These are phyloP conservation scores for Phytopythium sindhum DNA, from an alignment of 352 stramenopile species.

Conservation along the genomic window DNA sequence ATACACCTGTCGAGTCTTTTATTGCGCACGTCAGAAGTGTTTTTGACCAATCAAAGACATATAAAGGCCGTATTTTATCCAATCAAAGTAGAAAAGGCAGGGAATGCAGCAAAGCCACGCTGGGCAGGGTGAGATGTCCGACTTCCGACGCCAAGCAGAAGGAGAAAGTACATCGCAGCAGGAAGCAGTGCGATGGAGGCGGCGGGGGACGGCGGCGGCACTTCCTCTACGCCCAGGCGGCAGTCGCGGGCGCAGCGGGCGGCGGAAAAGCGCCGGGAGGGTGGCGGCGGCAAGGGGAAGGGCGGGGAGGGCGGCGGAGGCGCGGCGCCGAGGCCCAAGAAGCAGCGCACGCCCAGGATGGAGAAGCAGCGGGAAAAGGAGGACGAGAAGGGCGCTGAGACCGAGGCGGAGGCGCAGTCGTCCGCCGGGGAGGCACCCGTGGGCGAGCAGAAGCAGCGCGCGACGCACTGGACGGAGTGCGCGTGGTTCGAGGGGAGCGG, in stretches of 20 bases:
- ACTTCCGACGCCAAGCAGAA: too few species aligned
- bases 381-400: background rate
- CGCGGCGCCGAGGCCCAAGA: background rate
- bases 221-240: background rate
- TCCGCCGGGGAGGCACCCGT: background rate
- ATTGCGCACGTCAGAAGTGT: too few species aligned
- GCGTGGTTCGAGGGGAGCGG: slow-evolving; percentile 44
- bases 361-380: slow-evolving; percentile 12
- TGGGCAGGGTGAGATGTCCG: too few species aligned
- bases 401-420: background rate
- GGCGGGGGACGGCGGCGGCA: background rate
- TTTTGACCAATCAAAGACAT: too few species aligned
- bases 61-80: too few species aligned
- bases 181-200: background rate
- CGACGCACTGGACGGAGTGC: slow-evolving; percentile 16
- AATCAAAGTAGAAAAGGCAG: too few species aligned
- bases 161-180: too few species aligned
- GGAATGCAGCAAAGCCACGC: slow-evolving; percentile 12
- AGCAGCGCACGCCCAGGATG: background rate
- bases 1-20: background rate
- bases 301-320: background rate
- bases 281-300: background rate
- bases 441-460: slow-evolving; percentile 3
- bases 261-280: background rate
- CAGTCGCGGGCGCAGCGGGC: background rate